Evolutionary conservation across 2,329 filamentous ascomycete genomes (phyloP).

Genomic region (Endoconidiophora laricicola): DNA sequence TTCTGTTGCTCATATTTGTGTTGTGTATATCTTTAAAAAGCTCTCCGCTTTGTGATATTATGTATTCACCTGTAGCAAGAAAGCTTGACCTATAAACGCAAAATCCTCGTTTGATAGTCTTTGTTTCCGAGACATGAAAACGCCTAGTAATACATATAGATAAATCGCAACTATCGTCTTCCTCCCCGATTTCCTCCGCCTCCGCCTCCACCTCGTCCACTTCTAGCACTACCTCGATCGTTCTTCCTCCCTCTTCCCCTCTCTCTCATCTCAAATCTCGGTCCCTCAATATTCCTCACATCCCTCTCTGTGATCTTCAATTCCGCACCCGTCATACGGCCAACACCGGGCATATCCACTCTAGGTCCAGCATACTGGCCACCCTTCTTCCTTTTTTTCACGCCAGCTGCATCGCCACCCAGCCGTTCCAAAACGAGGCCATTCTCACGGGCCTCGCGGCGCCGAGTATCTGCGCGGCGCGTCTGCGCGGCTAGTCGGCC

Average conservation of each 20-base stretch:
- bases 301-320: conserved; percentile 65
- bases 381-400: conserved; percentile 23
- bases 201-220: conserved; percentile 22
- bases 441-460: conserved; percentile 72
- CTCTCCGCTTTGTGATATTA: too few relatives aligned
- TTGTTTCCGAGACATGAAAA: too few relatives aligned
- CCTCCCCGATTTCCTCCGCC: conserved; percentile 18
- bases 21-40: too few relatives aligned
- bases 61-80: too few relatives aligned
- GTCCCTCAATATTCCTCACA: conserved; percentile 50
- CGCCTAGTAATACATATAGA: too few relatives aligned
- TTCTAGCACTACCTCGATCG: conserved; percentile 17
- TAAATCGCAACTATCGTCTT: not conserved
- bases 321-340: conserved; percentile 63
- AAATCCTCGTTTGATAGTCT: too few relatives aligned
- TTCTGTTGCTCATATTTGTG: too few relatives aligned
- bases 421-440: conserved; percentile 67
- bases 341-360: conserved; percentile 65
- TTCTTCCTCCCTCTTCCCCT: conserved; percentile 15
- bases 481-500: conserved; percentile 59
- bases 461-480: conserved; percentile 50
- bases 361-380: conserved; percentile 33
- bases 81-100: too few relatives aligned
- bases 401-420: conserved; percentile 17
- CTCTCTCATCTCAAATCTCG: conserved; percentile 15